These are phyloP conservation scores for Tulasnella sp. DNA, from an alignment of 768 basidiomycete genomes.

Conservation along the genomic window DNA sequence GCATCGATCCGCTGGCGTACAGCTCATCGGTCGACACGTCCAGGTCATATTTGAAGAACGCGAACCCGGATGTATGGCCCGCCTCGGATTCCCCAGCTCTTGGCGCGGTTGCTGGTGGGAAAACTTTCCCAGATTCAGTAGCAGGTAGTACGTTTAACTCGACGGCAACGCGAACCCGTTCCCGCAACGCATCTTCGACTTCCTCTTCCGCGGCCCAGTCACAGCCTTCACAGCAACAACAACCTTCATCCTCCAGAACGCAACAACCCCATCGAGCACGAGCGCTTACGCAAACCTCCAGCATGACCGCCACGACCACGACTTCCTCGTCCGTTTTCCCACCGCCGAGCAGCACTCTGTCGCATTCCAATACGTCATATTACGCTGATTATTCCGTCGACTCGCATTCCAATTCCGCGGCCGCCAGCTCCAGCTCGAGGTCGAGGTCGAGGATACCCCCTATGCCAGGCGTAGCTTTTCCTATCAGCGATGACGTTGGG, in stretches of 20 bases:
- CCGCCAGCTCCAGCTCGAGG: not conserved
- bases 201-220: constrained; percentile 2
- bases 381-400: constrained; percentile 1
- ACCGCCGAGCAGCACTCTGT: not conserved
- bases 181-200: constrained; percentile 14
- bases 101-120: not conserved
- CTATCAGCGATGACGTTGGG: constrained; percentile 19
- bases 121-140: not conserved
- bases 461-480: not conserved
- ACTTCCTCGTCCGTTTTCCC: not conserved
- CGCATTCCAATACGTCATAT: not conserved
- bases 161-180: constrained; percentile 19
- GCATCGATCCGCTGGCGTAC: constrained; percentile 13
- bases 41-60: not conserved
- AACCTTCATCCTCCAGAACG: not conserved
- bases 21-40: constrained; percentile 3
- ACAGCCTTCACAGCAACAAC: not conserved
- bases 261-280: constrained; percentile 6
- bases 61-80: not conserved
- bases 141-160: not conserved
- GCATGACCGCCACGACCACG: not conserved
- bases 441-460: not conserved
- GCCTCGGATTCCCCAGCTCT: not conserved
- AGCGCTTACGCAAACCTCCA: constrained; percentile 1
- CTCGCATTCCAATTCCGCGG: not conserved